These are phyloP conservation scores for Bryum argenteum DNA, from an alignment of 225 moss, liverwort and hornwort species.

Conservation along the genomic window DNA sequence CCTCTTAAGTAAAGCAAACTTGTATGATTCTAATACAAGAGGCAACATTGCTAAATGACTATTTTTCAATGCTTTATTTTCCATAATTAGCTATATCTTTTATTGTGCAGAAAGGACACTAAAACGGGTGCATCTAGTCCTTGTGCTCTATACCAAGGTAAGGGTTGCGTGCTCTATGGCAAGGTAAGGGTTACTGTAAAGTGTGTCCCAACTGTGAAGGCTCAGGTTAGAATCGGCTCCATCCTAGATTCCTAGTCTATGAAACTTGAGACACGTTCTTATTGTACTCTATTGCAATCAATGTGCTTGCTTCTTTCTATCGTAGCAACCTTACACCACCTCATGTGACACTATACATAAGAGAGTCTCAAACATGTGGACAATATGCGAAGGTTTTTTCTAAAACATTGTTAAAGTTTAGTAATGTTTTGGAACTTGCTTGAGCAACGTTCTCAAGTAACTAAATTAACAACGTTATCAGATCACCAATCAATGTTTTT, in stretches of 20 bases:
- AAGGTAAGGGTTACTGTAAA: constrained; percentile 81
- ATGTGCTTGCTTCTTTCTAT: background rate
- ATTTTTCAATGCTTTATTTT: too few species aligned
- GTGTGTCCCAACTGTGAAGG: constrained; percentile 86
- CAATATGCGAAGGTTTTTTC: constrained; percentile 91
- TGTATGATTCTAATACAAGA: too few species aligned
- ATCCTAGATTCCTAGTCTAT: background rate
- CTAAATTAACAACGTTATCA: too few species aligned
- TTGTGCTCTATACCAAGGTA: constrained; percentile 85
- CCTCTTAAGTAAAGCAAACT: too few species aligned
- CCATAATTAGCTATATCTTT: background rate
- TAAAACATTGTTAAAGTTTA: too few species aligned
- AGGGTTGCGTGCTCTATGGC: constrained; percentile 96
- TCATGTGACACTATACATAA: constrained; percentile 55
- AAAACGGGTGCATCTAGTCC: constrained; percentile 80
- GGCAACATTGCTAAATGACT: background rate
- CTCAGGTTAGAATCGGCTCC: constrained; percentile 45
- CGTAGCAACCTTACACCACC: background rate
- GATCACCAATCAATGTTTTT: too few species aligned
- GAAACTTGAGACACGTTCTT: background rate
- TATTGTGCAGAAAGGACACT: constrained; percentile 73
- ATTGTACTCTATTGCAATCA: too few species aligned
- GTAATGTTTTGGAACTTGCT: too few species aligned
- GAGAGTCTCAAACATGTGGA: constrained; percentile 73
- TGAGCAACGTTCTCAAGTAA: too few species aligned